Evolutionary conservation across 164 flowering plant species (phyloP).

Genomic region (Vitis cinerea): DNA sequence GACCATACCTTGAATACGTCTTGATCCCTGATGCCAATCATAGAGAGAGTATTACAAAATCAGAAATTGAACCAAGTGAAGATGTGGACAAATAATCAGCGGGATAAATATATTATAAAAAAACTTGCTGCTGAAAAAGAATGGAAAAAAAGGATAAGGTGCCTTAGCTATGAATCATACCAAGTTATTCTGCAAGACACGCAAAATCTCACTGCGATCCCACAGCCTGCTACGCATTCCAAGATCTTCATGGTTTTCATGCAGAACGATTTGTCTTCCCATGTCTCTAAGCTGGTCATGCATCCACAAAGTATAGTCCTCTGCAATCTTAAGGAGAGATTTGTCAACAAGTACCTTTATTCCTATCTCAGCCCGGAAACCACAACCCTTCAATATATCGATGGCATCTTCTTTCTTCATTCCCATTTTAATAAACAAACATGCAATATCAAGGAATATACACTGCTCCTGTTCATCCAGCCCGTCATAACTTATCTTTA

Average conservation of each 20-base stretch:
- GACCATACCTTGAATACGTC: slow-evolving; percentile 27
- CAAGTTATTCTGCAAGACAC: slow-evolving; percentile 24
- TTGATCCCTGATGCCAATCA: slow-evolving; percentile 29
- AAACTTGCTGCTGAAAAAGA: neutral
- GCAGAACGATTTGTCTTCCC: slow-evolving; percentile 47
- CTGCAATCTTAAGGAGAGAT: slow-evolving; percentile 35
- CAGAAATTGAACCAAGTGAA: neutral
- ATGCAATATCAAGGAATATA: slow-evolving; percentile 52
- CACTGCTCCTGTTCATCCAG: slow-evolving; percentile 36
- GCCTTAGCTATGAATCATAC: slow-evolving; percentile 9
- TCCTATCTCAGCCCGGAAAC: slow-evolving; percentile 28
- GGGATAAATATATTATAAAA: too few species aligned
- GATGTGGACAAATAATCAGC: neutral
- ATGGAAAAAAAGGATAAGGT: neutral
- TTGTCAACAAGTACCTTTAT: slow-evolving; percentile 25
- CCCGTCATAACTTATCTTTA: slow-evolving; percentile 44
- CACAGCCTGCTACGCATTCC: slow-evolving; percentile 52
- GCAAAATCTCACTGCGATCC: slow-evolving; percentile 28
- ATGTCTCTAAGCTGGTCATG: slow-evolving; percentile 53
- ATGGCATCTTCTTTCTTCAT: slow-evolving; percentile 33
- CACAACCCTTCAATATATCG: slow-evolving; percentile 39
- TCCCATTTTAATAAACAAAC: slow-evolving; percentile 32
- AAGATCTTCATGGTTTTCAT: slow-evolving; percentile 24
- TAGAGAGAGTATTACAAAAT: neutral
- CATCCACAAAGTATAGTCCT: slow-evolving; percentile 32